phyloP scores from a whole-genome alignment of 1,284 basidiomycete species.

The Cryptococcus floricola region DNA sequence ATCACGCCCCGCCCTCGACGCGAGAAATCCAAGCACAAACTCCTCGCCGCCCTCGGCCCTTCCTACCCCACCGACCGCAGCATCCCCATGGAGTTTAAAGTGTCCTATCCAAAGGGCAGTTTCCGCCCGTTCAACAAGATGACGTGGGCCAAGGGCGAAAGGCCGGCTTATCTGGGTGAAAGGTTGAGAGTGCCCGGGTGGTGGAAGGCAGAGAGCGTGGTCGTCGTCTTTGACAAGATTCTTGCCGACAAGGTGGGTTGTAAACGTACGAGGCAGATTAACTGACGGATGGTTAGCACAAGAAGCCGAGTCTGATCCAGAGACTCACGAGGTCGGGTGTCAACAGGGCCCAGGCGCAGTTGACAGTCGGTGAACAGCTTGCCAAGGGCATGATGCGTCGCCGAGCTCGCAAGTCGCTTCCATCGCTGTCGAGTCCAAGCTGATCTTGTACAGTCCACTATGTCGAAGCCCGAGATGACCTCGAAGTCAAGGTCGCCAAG shows the following conservation, averaged over 20 bases:
- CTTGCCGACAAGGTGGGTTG: constrained; percentile 71
- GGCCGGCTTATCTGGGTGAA: constrained; percentile 38
- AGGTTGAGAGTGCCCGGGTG: constrained; percentile 80
- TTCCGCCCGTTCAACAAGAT: constrained; percentile 50
- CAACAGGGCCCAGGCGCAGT: constrained; percentile 65
- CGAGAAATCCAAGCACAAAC: constrained; percentile 73
- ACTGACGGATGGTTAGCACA: constrained; percentile 56
- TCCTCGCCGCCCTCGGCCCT: constrained; percentile 73
- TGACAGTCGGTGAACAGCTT: constrained; percentile 72
- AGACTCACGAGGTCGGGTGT: constrained; percentile 67
- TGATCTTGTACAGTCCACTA: constrained; percentile 58
- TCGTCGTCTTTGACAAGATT: constrained; percentile 82
- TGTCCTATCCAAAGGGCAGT: constrained; percentile 82
- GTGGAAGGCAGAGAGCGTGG: constrained; percentile 86
- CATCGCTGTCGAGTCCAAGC: background rate
- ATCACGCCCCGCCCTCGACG: constrained; percentile 76
- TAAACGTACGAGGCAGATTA: background rate
- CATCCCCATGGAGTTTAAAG: constrained; percentile 71
- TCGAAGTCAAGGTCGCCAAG: constrained; percentile 69
- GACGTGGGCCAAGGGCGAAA: constrained; percentile 18
- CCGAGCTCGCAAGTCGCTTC: constrained; percentile 32
- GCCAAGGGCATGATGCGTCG: constrained; percentile 75
- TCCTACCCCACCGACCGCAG: constrained; percentile 25
- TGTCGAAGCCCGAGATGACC: constrained; percentile 84
- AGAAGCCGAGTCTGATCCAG: constrained; percentile 82